Conservation (phyloP, 768 basidiomycete species). For the Boletus subcaerulescens region DNA sequence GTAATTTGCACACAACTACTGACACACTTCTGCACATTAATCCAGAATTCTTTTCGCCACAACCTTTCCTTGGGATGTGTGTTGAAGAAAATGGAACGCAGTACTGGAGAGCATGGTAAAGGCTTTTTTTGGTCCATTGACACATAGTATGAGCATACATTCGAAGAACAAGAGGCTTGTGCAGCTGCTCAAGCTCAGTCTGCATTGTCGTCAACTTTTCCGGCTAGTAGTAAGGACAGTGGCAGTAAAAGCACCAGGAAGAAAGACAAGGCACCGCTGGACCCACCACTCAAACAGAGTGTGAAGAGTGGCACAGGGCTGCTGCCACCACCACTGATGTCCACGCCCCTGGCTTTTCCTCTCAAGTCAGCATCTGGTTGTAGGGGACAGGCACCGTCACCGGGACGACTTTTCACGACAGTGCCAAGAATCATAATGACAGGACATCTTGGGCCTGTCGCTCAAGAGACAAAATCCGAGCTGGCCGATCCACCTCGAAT, state of each 20-base stretch:
- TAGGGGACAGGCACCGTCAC: background rate
- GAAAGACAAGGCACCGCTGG: conserved; percentile 57
- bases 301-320: conserved; percentile 59
- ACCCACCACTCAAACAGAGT: conserved; percentile 68
- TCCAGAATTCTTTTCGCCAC: conserved; percentile 88
- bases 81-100: conserved; percentile 87
- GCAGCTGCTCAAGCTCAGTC: conserved; percentile 33
- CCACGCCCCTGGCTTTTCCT: conserved; percentile 56
- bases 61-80: conserved; percentile 89
- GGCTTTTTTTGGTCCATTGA: conserved; percentile 95
- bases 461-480: conserved; percentile 5
- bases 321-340: conserved; percentile 70
- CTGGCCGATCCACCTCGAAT: conserved; percentile 1
- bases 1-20: conserved; percentile 2
- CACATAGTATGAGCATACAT: conserved; percentile 60
- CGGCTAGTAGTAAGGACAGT: conserved; percentile 36
- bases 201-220: conserved; percentile 16
- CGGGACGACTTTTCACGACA: conserved; percentile 9
- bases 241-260: conserved; percentile 39
- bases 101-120: conserved; percentile 82
- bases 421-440: background rate
- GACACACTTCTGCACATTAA: conserved; percentile 4
- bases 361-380: conserved; percentile 16
- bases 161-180: conserved; percentile 69
- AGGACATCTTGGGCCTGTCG: background rate